Base-by-base conservation (phyloP, 192 early-diverging fungal species). In the Entrophospora sp. region DNA sequence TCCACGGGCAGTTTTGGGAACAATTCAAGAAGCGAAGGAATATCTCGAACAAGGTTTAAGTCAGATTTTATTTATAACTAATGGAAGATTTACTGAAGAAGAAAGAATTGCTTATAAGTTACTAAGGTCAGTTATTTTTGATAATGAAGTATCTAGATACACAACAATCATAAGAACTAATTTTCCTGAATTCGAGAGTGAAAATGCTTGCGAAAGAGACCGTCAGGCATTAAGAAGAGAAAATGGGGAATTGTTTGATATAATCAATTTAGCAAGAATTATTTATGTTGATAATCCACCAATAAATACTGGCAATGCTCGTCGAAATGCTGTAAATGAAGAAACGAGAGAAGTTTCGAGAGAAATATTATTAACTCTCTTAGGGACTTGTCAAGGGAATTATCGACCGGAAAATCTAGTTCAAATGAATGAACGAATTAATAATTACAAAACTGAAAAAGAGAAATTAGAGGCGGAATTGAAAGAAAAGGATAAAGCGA, bases 281-380 rank as follows among this genome's bases (percentile, higher is more conserved):
- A 52, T 52, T 52, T 52, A 52, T 52, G 49, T 52, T 3, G 49
- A 52, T 25, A 52, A 52, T 5, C 49, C 49, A 2, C 25, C 49
- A 52, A 52, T 52, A 52, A 52, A 52, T 5, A 52, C 10, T 52
- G 6, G 38, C 38, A 40, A 40, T 40, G 14, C 38, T 40, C 38
- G 38, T 40, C 38, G 38, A 40, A 40, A 40, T 40, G 38, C 38
- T 40, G 38, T 40, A 40, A 52, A 52, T 5, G 3, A 52, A 52
- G 2, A 52, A 5, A 52, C 5, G 10, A n/a, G 49, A 12, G 49
- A 52, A 25, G 5, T 4, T 24, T 52, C 49, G n/a, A 52, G 5
- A 52, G 25, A 25, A 52, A 52, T 24, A 24, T 24, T 49, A 20
- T 24, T 49, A 49, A 49, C 14, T 20, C 48, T 20, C 18, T 49